Evolutionary conservation across 192 early-diverging fungal genomes (phyloP), one percentile per base, ranked within the genome.

Genomic region (Podila verticillata): DNA sequence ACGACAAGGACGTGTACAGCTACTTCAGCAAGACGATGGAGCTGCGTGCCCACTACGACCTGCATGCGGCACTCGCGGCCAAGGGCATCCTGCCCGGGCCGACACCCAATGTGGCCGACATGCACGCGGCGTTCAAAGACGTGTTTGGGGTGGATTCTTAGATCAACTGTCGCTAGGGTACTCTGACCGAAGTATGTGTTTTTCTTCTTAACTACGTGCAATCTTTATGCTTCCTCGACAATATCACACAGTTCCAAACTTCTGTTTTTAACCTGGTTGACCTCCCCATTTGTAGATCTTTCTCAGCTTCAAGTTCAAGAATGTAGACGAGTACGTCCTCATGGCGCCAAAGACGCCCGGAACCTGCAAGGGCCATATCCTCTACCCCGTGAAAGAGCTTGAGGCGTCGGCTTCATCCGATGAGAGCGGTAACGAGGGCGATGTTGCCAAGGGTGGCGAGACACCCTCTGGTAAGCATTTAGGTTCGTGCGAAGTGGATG

Each of bases 1-100:
- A 84, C 49, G 66, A 88, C 56, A 72, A 90, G 30, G 91, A 91
- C 66, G 86, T 91, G 0, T 71, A 73, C 60, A 88, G 85, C 61
- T 94, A 91, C 57, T 90, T 94, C 66, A 65, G 71, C 30, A 82
- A 81, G 28, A 73, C 86, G 22, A 67, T 92, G 47, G 75, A 79
- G 31, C 71, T 94, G 48, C 86, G 88, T 49, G 65, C 60, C 22
- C 63, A 89, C 36, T 92, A 91, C 62, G 81, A 93, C 57, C 34
- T 93, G 17, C 87, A 84, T 70, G 31, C 36, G 10, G 89, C 84
- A 2, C 84, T 94, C 57, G 39, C 67, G 0, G 69, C 66, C 5
- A 72, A 77, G 31, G 87, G 84, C 19, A 89, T 92, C 34, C 60
- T 49, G 28, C 89, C 89, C 19, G 88, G 84, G 26, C 72, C 68